Base-by-base conservation (phyloP, 768 basidiomycete species). In the Epithele typhae region DNA sequence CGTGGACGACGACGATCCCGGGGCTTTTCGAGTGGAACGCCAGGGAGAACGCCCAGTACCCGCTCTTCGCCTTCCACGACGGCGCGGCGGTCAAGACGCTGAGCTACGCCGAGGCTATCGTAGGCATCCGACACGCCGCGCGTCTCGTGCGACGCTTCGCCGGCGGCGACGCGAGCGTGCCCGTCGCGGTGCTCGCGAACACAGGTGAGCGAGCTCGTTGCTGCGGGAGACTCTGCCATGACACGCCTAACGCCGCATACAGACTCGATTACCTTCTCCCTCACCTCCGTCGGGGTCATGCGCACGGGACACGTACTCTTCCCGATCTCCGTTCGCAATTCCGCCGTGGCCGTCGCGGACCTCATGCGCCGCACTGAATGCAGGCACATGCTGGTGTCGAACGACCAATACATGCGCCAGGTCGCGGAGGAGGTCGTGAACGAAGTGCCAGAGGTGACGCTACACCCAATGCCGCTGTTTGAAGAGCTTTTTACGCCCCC, bases 21-120 rank as follows among this genome's bases (percentile, higher is more conserved):
- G 56, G 70, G 45, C 39, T 71, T 8, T 65, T 60, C 27, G 72
- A 72, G 35, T 71, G 61, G 61, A 64, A 71, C 42, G 44, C 48
- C 3, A 27, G 55, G 21, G 48, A 69, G 37, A 59, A 53, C n/a
- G 57, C 65, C 0, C 42, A 60, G 21, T 68, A 71, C 46, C 65
- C 64, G 9, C 39, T 68, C 23, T 70, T 64, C 45, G 45, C 54
- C 4, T 66, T 48, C 10, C 42, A 55, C 3, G 55, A 53, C 9
- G 52, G 51, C 45, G 54, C 46, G 6, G 5, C 24, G 3, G 23
- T 48, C 5, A 40, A 40, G 14, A 54, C 51, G 5, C 51, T 67
- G 10, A 48, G 49, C 21, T 68, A 60, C 46, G 12, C 49, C 4
- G 54, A 65, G 9, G 58, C 55, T 10, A 53, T 56, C 18, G 48